Evolutionary conservation across 352 stramenopile genomes (phyloP).

Genomic region (Phytophthora podocarpi): DNA sequence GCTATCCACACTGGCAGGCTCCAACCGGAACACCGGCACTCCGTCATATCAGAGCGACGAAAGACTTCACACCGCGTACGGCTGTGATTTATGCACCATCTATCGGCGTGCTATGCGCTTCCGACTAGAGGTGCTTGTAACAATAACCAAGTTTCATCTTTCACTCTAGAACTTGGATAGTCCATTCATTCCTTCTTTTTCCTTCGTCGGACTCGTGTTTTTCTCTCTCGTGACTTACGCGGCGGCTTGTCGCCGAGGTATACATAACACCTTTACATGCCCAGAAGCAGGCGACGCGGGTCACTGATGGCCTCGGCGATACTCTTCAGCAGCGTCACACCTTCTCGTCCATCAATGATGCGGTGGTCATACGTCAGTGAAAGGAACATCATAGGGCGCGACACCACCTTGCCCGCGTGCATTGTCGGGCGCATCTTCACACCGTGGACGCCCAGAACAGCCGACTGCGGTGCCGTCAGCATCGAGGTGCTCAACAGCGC

Average conservation of each 20-base stretch:
- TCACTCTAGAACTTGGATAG: slow-evolving; percentile 18
- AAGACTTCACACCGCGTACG: not conserved
- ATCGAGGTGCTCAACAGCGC: slow-evolving; percentile 99
- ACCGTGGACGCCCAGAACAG: slow-evolving; percentile 98
- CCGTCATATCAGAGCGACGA: not conserved
- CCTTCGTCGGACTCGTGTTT: not conserved
- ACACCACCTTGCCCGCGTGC: slow-evolving; percentile 93
- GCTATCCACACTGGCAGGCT: no score
- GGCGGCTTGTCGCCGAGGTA: not conserved
- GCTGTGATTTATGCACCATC: slow-evolving; percentile 24
- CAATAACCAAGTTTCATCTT: slow-evolving; percentile 26
- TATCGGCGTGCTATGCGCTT: not conserved
- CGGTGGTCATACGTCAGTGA: slow-evolving; percentile 99
- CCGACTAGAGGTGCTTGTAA: slow-evolving; percentile 8
- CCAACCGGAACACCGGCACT: no score
- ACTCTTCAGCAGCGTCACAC: slow-evolving; percentile 99
- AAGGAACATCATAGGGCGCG: slow-evolving; percentile 99
- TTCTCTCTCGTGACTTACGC: not conserved
- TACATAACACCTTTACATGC: slow-evolving; percentile 52
- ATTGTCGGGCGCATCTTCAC: slow-evolving; percentile 97
- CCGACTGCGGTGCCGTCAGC: slow-evolving; percentile 97
- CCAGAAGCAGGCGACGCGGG: slow-evolving; percentile 92
- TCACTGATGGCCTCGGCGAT: slow-evolving; percentile 98
- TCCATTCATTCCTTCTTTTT: slow-evolving; percentile 12
- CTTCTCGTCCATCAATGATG: slow-evolving; percentile 99